Evolutionary conservation across 2,329 filamentous ascomycete genomes (phyloP).

Genomic region (Phaeomoniella chlamydospora): DNA sequence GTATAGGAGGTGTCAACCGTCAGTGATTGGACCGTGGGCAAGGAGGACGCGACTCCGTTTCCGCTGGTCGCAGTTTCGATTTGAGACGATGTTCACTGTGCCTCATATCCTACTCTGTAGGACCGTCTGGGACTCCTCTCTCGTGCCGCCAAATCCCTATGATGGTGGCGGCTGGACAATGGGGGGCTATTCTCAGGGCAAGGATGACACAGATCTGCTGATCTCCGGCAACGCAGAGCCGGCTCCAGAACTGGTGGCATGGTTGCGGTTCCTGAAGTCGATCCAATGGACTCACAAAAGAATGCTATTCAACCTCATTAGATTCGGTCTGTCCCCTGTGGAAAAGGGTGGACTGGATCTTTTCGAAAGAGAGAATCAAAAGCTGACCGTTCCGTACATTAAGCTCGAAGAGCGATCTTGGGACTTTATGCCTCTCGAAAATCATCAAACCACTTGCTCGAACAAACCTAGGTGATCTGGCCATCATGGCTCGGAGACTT

Average conservation of each 20-base stretch:
- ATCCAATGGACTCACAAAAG: slow-evolving; percentile 2
- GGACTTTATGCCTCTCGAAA: slow-evolving; percentile 22
- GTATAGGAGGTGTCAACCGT: slow-evolving; percentile 19
- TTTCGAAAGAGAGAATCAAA: slow-evolving; percentile 1
- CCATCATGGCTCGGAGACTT: slow-evolving; percentile 19
- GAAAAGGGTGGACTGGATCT: too few species aligned
- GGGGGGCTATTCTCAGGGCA: not conserved
- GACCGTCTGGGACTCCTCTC: slow-evolving; percentile 1
- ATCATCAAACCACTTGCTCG: slow-evolving; percentile 21
- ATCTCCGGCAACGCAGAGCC: slow-evolving; percentile 1
- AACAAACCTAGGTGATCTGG: slow-evolving; percentile 19
- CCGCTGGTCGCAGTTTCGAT: slow-evolving; percentile 17
- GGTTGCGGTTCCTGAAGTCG: not conserved
- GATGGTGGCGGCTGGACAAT: slow-evolving; percentile 5
- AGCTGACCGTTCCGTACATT: slow-evolving; percentile 9
- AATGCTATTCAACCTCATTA: slow-evolving; percentile 3
- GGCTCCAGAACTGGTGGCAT: slow-evolving; percentile 2
- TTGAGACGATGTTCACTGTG: slow-evolving; percentile 22
- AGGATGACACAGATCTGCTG: not conserved
- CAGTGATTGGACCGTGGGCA: slow-evolving; percentile 19
- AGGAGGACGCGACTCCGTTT: slow-evolving; percentile 14
- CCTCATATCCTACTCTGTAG: slow-evolving; percentile 14
- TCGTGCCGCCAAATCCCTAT: slow-evolving; percentile 1
- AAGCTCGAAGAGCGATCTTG: slow-evolving; percentile 19
- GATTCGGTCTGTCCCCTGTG: slow-evolving; percentile 1